A percentile compares a stretch with the other conserved stretches of the same genome.
Conservation (phyloP, 164 flowering plant genomes). For the Magnolia kwangsiensis region DNA sequence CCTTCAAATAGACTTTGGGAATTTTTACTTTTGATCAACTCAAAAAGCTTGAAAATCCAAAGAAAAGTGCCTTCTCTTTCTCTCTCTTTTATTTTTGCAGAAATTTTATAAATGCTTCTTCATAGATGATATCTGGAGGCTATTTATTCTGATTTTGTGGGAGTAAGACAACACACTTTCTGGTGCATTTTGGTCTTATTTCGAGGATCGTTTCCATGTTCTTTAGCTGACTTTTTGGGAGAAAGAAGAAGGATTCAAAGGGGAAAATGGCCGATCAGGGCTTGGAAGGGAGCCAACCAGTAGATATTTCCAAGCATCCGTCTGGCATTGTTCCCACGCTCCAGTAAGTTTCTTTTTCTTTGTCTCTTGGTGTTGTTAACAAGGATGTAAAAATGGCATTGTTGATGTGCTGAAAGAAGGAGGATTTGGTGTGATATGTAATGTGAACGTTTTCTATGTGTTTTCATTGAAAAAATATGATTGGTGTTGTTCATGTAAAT, state of each 20-base stretch:
- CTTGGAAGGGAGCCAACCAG: conserved; percentile 26
- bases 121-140: not conserved
- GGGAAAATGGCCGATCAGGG: conserved; percentile 19
- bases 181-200: not conserved
- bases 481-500: not conserved
- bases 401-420: not conserved
- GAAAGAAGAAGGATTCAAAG: not conserved
- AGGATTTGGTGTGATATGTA: not conserved
- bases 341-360: conserved; percentile 15
- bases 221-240: not conserved
- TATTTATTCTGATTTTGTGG: not conserved
- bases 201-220: not conserved
- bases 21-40: too few relatives aligned
- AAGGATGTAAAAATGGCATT: not conserved
- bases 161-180: not conserved
- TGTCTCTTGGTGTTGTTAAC: not conserved
- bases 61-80: not conserved
- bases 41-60: too few relatives aligned
- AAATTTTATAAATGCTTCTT: not conserved
- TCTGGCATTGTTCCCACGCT: conserved; percentile 26
- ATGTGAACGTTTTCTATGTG: not conserved
- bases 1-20: too few relatives aligned
- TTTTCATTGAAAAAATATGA: not conserved
- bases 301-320: conserved; percentile 24
- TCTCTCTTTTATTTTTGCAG: not conserved